Evolutionary conservation across 2,329 filamentous ascomycete genomes (phyloP).

Genomic region (Aspergillus fumigatiaffinis): DNA sequence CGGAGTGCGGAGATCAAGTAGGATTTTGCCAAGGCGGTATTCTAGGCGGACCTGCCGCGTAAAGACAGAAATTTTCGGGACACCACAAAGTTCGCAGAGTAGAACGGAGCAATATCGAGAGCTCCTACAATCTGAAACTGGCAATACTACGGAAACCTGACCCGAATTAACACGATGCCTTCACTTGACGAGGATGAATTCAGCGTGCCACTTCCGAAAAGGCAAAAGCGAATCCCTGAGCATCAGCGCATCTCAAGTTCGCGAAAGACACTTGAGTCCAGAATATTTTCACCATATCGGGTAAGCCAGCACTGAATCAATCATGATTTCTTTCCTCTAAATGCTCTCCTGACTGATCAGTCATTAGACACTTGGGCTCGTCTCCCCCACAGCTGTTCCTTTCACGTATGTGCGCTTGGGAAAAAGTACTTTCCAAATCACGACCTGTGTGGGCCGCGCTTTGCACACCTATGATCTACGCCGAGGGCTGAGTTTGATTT

Average conservation of each 20-base stretch:
- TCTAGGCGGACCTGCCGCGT: background rate
- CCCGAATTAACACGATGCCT: conserved; percentile 39
- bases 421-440: conserved; percentile 95
- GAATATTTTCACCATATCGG: conserved; percentile 89
- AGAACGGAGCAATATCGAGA: background rate
- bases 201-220: conserved; percentile 66
- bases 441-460: conserved; percentile 83
- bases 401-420: conserved; percentile 86
- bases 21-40: conserved; percentile 2
- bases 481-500: conserved; percentile 84
- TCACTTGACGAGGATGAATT: conserved; percentile 48
- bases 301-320: conserved; percentile 45
- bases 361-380: conserved; percentile 78
- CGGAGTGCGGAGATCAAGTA: background rate
- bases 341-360: conserved; percentile 5
- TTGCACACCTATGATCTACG: conserved; percentile 95
- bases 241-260: conserved; percentile 39
- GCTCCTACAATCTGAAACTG: conserved; percentile 1
- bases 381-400: conserved; percentile 84
- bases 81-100: background rate
- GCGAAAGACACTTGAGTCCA: conserved; percentile 55
- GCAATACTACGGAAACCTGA: background rate
- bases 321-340: background rate
- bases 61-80: background rate
- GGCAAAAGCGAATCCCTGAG: conserved; percentile 58